Conservation (phyloP, 106 monocot genomes). For the Triglochin maritima region DNA sequence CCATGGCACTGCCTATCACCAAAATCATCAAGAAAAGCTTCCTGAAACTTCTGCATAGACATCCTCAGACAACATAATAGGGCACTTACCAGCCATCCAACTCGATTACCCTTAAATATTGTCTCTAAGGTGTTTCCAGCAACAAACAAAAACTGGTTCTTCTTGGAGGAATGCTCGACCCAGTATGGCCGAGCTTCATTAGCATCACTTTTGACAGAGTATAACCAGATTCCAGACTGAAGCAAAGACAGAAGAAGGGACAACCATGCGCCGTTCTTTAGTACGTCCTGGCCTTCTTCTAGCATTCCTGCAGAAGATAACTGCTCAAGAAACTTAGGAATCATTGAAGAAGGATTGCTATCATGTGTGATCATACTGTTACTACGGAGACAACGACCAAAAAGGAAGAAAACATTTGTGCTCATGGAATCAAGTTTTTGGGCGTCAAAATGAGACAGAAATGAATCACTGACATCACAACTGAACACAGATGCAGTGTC, state of each 20-base stretch:
- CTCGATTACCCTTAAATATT: slow-evolving; percentile 26
- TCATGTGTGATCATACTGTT: slow-evolving; percentile 7
- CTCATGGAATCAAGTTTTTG: slow-evolving; percentile 21
- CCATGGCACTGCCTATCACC: slow-evolving; percentile 11
- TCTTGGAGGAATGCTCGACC: slow-evolving; percentile 2
- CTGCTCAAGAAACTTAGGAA: slow-evolving; percentile 37
- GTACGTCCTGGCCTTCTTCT: slow-evolving; percentile 53
- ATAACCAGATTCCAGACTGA: slow-evolving; percentile 33
- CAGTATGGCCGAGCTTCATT: slow-evolving; percentile 14
- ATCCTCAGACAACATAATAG: slow-evolving; percentile 54
- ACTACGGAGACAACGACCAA: slow-evolving; percentile 31
- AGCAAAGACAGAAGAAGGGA: slow-evolving; percentile 53
- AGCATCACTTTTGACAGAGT: slow-evolving; percentile 18
- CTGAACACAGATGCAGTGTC: slow-evolving; percentile 30
- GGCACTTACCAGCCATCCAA: slow-evolving; percentile 32
- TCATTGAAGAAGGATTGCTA: slow-evolving; percentile 13
- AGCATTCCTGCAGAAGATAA: slow-evolving; percentile 12
- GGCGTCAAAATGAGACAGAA: slow-evolving; percentile 9
- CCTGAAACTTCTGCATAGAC: slow-evolving; percentile 37
- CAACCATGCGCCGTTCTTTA: slow-evolving; percentile 48
- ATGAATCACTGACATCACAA: slow-evolving; percentile 4
- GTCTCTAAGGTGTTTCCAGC: slow-evolving; percentile 22
- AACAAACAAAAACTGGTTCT: slow-evolving; percentile 10
- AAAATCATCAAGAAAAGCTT: slow-evolving; percentile 45
- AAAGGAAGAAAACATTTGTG: slow-evolving; percentile 29